Percentiles rank a stretch among this genome's conserved stretches.
phyloP scores from a whole-genome alignment of 1,139 yeast genomes.

The Eremothecium coryli region DNA sequence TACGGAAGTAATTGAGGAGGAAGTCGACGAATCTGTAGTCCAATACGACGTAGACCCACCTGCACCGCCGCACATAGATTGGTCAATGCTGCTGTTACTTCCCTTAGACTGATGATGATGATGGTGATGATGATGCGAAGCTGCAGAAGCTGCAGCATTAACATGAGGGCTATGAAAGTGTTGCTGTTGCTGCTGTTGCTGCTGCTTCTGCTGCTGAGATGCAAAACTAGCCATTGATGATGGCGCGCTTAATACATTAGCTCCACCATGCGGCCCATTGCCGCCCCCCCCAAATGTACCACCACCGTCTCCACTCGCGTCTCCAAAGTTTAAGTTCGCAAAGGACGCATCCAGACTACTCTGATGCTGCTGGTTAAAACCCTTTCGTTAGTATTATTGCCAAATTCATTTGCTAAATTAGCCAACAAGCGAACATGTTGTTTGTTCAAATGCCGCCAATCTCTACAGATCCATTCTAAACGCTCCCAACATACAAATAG shows the following conservation, averaged over 20 bases:
- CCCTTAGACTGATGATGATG: slow-evolving; percentile 5
- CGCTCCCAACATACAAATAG: slow-evolving; percentile 6
- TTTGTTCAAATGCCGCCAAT: neutral
- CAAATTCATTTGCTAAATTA: neutral
- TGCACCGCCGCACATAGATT: neutral
- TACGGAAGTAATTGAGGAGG: slow-evolving; percentile 3
- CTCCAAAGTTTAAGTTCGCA: slow-evolving; percentile 9
- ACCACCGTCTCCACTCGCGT: slow-evolving; percentile 1
- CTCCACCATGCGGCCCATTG: neutral
- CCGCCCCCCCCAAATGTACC: slow-evolving; percentile 1
- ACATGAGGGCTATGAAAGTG: neutral
- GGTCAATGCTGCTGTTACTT: slow-evolving; percentile 2
- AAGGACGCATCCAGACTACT: slow-evolving; percentile 9
- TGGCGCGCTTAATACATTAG: slow-evolving; percentile 4
- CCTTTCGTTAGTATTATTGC: slow-evolving; percentile 1
- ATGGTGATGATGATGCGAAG: slow-evolving; percentile 2
- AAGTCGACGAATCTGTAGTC: slow-evolving; percentile 7
- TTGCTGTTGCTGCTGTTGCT: slow-evolving; percentile 4
- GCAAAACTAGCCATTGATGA: slow-evolving; percentile 3
- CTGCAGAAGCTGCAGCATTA: neutral
- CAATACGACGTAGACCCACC: slow-evolving; percentile 5
- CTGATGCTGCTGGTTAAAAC: slow-evolving; percentile 6
- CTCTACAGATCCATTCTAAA: neutral
- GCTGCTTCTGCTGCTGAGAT: slow-evolving; percentile 2
- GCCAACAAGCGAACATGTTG: neutral